phyloP scores from a whole-genome alignment of 805 yeast genomes.

The Ogataea chonburiensis region DNA sequence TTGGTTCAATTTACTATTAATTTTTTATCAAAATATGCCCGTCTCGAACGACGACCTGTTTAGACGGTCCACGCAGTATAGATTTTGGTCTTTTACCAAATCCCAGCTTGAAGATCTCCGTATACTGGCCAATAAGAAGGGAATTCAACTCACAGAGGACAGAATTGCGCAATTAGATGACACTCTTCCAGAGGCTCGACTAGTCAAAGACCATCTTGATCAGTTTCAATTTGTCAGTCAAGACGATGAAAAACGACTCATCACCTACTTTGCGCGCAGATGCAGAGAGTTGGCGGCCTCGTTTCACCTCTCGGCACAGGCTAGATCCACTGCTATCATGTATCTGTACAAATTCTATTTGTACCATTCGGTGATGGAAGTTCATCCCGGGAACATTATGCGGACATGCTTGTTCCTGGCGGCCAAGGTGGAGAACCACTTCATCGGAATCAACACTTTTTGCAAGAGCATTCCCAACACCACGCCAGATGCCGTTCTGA shows the following conservation, averaged over 20 bases:
- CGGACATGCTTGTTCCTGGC: constrained; percentile 84
- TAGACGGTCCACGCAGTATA: constrained; percentile 80
- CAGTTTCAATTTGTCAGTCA: constrained; percentile 46
- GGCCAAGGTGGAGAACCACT: constrained; percentile 89
- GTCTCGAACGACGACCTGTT: constrained; percentile 83
- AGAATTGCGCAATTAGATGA: constrained; percentile 22
- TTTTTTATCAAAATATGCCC: constrained; percentile 1
- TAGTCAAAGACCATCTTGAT: constrained; percentile 20
- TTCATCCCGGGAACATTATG: constrained; percentile 80
- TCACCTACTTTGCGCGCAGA: constrained; percentile 70
- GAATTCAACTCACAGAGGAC: constrained; percentile 39
- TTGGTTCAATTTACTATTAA: background rate
- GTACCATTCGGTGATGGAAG: constrained; percentile 78
- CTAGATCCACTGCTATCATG: constrained; percentile 79
- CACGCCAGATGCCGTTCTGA: constrained; percentile 63
- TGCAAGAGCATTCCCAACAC: constrained; percentile 68
- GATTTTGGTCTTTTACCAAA: constrained; percentile 78
- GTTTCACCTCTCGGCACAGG: constrained; percentile 85
- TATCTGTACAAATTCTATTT: constrained; percentile 81
- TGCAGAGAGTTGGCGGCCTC: constrained; percentile 67
- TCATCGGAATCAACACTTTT: constrained; percentile 80
- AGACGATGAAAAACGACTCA: constrained; percentile 70
- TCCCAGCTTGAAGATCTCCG: constrained; percentile 54
- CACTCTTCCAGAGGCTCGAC: constrained; percentile 19
- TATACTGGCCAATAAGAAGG: constrained; percentile 52